Evolutionary conservation across 2,329 filamentous ascomycete genomes (phyloP), one percentile per base, ranked within the genome.

Genomic region (Phyllosticta ampelicida): DNA sequence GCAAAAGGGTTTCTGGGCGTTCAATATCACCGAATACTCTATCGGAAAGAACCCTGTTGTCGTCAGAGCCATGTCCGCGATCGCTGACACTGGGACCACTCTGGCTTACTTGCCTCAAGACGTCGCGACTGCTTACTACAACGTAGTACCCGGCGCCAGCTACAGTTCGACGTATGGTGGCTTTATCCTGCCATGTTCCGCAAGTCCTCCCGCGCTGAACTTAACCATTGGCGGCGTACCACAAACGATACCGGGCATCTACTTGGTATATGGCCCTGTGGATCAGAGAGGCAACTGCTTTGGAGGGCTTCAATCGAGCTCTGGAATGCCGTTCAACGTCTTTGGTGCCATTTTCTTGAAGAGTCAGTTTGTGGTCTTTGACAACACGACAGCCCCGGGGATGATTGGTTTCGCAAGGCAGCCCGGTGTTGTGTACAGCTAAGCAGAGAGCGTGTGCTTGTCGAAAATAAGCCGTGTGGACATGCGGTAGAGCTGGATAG

Each of bases 281-380:
- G 64, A 67, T 10, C 61, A 66, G 9, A 68, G 68, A 61, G 65
- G 65, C 36, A 71, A 66, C 59, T 94, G 89, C 77, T 91, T 82
- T 69, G 89, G 89, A 57, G 89, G 88, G 52, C 80, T 95, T 61
- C 89, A 94, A 76, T 78, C 73, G 62, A 77, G 80, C 65, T 66
- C 70, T 1, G 80, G 77, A n/a, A 71, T 86, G 53, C 78, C 77
- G 5, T 77, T 85, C 62, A 82, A 78, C 58, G 89, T 95, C 66
- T 81, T 90, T 58, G 89, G 89, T 9, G 87, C 90, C 61, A 78
- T 87, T 56, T 89, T 91, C 74, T 78, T 94, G 63, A 94, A 92
- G 80, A 82, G 81, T 58, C 77, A 87, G 62, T 90, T 87, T 68
- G 83, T 86, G 26, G 82, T 89, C 51, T 90, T 89, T 69, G 86